Evolutionary conservation across 2,329 filamentous ascomycete genomes (phyloP).

Genomic region (Basipetospora chlamydospora): DNA sequence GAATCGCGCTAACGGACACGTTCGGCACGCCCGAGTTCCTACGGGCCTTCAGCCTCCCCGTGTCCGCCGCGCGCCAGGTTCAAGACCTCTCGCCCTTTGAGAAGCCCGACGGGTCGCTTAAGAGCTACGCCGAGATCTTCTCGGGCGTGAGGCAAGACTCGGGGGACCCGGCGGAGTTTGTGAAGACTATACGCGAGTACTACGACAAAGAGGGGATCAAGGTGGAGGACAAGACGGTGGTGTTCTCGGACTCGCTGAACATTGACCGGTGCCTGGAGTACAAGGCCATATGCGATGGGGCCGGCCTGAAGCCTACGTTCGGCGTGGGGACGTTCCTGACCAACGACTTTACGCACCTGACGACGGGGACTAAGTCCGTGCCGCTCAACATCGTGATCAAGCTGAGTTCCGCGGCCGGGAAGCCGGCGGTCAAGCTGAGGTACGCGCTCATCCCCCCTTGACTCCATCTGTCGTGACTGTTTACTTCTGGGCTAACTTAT

Average conservation of each 20-base stretch:
- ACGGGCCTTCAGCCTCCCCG: constrained; percentile 60
- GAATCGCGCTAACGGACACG: constrained; percentile 87
- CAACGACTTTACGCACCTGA: constrained; percentile 71
- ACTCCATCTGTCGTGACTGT: background rate
- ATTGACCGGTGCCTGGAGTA: constrained; percentile 85
- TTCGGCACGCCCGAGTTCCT: constrained; percentile 89
- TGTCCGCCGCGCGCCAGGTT: constrained; percentile 29
- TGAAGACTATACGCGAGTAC: constrained; percentile 65
- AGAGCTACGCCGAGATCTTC: constrained; percentile 70
- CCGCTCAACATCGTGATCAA: constrained; percentile 98
- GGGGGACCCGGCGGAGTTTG: constrained; percentile 67
- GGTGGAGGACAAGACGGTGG: constrained; percentile 73
- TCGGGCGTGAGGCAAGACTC: constrained; percentile 81
- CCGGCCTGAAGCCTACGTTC: constrained; percentile 75
- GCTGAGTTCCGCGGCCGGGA: constrained; percentile 68
- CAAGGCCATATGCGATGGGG: constrained; percentile 65
- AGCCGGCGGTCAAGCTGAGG: constrained; percentile 80
- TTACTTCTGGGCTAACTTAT: background rate
- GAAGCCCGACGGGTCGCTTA: constrained; percentile 24
- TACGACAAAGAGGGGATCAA: constrained; percentile 63
- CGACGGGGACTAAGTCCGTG: constrained; percentile 65
- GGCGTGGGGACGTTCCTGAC: constrained; percentile 93
- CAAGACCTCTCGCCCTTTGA: constrained; percentile 26
- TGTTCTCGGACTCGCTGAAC: constrained; percentile 91
- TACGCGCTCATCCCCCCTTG: constrained; percentile 13